Base-by-base conservation (phyloP, 345 rosid genomes). In the Eucalyptus erythrocorys region DNA sequence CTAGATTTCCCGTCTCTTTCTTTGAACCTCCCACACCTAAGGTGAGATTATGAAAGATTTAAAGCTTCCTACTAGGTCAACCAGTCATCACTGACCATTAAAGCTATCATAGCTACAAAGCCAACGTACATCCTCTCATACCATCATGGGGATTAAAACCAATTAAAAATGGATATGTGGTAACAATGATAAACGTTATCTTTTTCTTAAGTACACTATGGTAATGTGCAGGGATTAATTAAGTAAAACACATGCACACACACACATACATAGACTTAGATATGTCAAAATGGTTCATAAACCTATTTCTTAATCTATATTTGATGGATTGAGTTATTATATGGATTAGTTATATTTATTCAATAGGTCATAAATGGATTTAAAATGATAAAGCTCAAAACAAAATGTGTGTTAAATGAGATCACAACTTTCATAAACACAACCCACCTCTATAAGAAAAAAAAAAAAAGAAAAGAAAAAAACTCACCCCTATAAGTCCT, bases 391-490 rank as follows among this genome's bases (percentile, higher is more conserved):
- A 55, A 55, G 1, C 6, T 24, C 3, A 55, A 22, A 55, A 22
- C 1, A 55, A 55, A 22, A 6, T 50, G 8, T 5, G 21, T 50
- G 19, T 50, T 50, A 50, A 50, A 55, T 55, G 61, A 1, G 61
- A 22, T 55, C 27, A 4, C 1, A 24, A 55, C 11, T 8, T 55
- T 21, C 1, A 53, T 53, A 8, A 1, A 55, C 59, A 55, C 59
- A 22, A 2, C 27, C 0, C 26, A 22, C 0, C 12, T 55, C 27
- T 55, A 8, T 9, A 1, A 16, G 55, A 1, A 14, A 5, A 13
- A 7, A 17, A 19, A 51, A 19, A 51, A 19, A n/a, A n/a, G n/a
- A n/a, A 1, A 14, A 5, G 5, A 7, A 17, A 19, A 51, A 19
- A 51, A 19, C 0, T 7, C 7, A 51, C 26, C 0, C 0, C 57